These are phyloP conservation scores for Musa troglodytarum DNA, from an alignment of 176 grass and related monocot genomes.

Conservation along the genomic window DNA sequence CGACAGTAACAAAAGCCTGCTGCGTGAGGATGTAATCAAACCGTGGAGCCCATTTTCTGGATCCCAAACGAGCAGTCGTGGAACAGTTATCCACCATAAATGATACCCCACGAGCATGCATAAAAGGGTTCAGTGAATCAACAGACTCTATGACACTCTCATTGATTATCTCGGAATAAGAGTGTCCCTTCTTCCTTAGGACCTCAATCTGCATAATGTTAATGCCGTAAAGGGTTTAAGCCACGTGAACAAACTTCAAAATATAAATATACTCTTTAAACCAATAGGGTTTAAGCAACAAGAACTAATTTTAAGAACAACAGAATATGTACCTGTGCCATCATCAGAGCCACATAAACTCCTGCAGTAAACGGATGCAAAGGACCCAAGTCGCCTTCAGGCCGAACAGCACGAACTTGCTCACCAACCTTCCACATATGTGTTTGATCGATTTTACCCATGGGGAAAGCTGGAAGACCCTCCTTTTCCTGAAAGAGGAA, in stretches of 20 bases:
- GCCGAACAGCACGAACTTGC: slow-evolving; percentile 42
- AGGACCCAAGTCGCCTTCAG: slow-evolving; percentile 37
- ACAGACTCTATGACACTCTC: slow-evolving; percentile 85
- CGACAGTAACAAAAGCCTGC: slow-evolving; percentile 55
- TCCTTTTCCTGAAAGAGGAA: slow-evolving; percentile 56
- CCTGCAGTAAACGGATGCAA: slow-evolving; percentile 47
- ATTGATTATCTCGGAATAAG: slow-evolving; percentile 80
- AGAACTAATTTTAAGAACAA: background rate
- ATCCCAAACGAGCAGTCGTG: slow-evolving; percentile 75
- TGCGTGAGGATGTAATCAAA: slow-evolving; percentile 87
- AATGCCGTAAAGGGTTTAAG: background rate
- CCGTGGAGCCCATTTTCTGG: slow-evolving; percentile 83
- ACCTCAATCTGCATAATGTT: slow-evolving; percentile 52
- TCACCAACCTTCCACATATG: slow-evolving; percentile 78
- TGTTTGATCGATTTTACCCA: slow-evolving; percentile 71
- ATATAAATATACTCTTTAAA: background rate
- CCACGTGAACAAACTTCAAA: background rate
- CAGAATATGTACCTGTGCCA: slow-evolving; percentile 53
- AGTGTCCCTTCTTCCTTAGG: slow-evolving; percentile 71
- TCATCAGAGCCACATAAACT: slow-evolving; percentile 71
- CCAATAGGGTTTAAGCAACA: background rate
- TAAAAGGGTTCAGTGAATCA: slow-evolving; percentile 84
- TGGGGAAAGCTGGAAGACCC: slow-evolving; percentile 68
- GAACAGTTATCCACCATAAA: slow-evolving; percentile 99
- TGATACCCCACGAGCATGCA: slow-evolving; percentile 88